These are phyloP conservation scores for Aspergillus panamensis DNA, from an alignment of 495 filamentous ascomycete genomes.

Conservation along the genomic window DNA sequence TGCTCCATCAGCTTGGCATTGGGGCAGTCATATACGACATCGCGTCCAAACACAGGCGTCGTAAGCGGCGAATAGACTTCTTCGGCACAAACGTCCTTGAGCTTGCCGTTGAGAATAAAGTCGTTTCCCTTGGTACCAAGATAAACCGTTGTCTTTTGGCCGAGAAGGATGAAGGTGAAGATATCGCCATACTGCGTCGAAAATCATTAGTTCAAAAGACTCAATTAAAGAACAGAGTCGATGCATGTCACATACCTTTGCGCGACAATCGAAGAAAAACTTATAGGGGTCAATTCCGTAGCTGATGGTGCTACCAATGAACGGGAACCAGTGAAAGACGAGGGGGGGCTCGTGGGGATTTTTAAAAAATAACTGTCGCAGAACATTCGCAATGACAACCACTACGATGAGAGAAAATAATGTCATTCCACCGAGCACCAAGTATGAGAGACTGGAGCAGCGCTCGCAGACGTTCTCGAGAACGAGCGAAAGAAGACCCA, in stretches of 20 bases:
- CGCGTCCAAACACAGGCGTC: constrained; percentile 59
- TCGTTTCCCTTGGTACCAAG: constrained; percentile 76
- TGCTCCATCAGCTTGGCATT: constrained; percentile 68
- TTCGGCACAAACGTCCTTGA: constrained; percentile 70
- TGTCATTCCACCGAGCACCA: constrained; percentile 28
- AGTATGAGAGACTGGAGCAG: constrained; percentile 38
- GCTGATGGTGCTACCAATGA: constrained; percentile 59
- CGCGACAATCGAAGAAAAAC: constrained; percentile 55
- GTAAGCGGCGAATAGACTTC: constrained; percentile 61
- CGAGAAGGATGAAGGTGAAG: constrained; percentile 78
- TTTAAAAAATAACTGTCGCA: constrained; percentile 66
- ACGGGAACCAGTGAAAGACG: constrained; percentile 64
- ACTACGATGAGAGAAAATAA: constrained; percentile 33
- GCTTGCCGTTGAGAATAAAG: constrained; percentile 82
- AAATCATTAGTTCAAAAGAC: constrained; percentile 7
- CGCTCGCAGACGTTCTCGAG: constrained; percentile 38
- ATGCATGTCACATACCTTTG: constrained; percentile 42
- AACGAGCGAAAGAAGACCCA: constrained; percentile 40
- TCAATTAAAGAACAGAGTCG: background rate
- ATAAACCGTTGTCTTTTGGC: constrained; percentile 71
- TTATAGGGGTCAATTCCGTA: constrained; percentile 64
- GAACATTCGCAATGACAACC: constrained; percentile 56
- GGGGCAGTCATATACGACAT: constrained; percentile 65
- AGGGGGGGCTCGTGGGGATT: constrained; percentile 59
- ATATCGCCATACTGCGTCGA: constrained; percentile 58